Evolutionary conservation across 371 early-diverging fungal genomes (phyloP).

Genomic region (Syncephalis plumigaleata): DNA sequence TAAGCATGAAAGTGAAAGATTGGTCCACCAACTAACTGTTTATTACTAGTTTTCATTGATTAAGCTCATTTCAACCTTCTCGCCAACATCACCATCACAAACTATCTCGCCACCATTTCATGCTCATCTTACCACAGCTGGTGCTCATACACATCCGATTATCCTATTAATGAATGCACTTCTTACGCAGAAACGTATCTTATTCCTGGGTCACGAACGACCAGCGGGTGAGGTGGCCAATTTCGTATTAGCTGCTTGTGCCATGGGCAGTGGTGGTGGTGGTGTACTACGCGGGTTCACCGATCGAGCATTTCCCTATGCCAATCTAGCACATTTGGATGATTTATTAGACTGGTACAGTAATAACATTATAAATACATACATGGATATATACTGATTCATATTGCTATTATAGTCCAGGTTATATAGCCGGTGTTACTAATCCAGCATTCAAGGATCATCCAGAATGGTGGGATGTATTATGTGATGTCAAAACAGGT

Average conservation of each 20-base stretch:
- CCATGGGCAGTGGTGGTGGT: slow-evolving; percentile 79
- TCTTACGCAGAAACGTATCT: slow-evolving; percentile 79
- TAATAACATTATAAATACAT: too few species aligned
- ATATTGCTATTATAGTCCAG: slow-evolving; percentile 32
- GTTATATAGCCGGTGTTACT: slow-evolving; percentile 91
- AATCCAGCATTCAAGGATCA: slow-evolving; percentile 89
- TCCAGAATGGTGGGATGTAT: slow-evolving; percentile 87
- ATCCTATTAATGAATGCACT: slow-evolving; percentile 74
- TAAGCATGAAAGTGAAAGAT: too few species aligned
- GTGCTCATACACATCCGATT: slow-evolving; percentile 67
- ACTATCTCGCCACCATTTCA: slow-evolving; percentile 47
- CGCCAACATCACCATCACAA: slow-evolving; percentile 19
- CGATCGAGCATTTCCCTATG: slow-evolving; percentile 85
- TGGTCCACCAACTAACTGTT: too few species aligned
- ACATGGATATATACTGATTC: background rate
- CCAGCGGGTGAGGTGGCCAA: slow-evolving; percentile 87
- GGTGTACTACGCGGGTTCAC: slow-evolving; percentile 66
- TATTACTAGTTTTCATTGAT: slow-evolving; percentile 59
- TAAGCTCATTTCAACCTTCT: slow-evolving; percentile 52
- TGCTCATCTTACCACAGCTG: slow-evolving; percentile 72
- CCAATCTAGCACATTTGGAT: slow-evolving; percentile 72
- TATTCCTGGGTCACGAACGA: slow-evolving; percentile 79
- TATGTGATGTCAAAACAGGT: slow-evolving; percentile 82
- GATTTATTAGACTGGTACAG: slow-evolving; percentile 55
- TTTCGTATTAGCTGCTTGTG: slow-evolving; percentile 81